phyloP scores from a whole-genome alignment of 1,284 basidiomycete genomes.

The Cerioporus squamosus region DNA sequence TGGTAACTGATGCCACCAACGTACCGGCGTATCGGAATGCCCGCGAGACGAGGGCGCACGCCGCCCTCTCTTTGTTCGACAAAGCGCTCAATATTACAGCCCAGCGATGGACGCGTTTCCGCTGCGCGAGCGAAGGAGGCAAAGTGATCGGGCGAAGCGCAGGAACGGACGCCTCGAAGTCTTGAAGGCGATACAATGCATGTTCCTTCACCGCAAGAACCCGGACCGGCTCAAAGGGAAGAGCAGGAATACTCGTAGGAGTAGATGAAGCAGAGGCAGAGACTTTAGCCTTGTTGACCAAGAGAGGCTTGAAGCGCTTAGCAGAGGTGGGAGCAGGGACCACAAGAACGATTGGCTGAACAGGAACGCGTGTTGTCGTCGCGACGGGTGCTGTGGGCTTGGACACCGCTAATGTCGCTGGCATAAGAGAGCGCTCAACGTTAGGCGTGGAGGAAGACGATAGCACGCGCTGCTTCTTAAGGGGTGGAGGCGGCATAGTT shows the following conservation, averaged over 20 bases:
- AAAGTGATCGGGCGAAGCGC: slow-evolving; percentile 48
- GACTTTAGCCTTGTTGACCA: slow-evolving; percentile 27
- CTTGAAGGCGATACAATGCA: slow-evolving; percentile 36
- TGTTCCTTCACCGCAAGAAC: neutral
- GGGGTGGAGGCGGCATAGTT: slow-evolving; percentile 4
- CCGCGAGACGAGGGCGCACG: slow-evolving; percentile 56
- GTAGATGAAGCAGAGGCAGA: neutral
- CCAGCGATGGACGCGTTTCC: slow-evolving; percentile 56
- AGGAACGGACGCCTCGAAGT: slow-evolving; percentile 15
- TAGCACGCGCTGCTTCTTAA: slow-evolving; percentile 11
- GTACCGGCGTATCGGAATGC: slow-evolving; percentile 70
- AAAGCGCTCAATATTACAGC: slow-evolving; percentile 60
- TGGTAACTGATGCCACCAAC: neutral
- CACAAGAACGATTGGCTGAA: neutral
- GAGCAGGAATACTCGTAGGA: neutral
- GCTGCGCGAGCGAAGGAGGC: slow-evolving; percentile 60
- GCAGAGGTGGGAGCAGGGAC: slow-evolving; percentile 6
- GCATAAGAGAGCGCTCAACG: neutral
- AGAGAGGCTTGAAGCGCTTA: slow-evolving; percentile 42
- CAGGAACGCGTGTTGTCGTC: too few species aligned
- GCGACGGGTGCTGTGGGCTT: neutral
- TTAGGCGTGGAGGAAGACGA: neutral
- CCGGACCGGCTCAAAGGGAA: too few species aligned
- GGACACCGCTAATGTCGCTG: neutral
- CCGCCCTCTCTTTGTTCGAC: slow-evolving; percentile 43